Conservation (phyloP, 2,329 filamentous ascomycete genomes). For the Neofusicoccum parvum region DNA sequence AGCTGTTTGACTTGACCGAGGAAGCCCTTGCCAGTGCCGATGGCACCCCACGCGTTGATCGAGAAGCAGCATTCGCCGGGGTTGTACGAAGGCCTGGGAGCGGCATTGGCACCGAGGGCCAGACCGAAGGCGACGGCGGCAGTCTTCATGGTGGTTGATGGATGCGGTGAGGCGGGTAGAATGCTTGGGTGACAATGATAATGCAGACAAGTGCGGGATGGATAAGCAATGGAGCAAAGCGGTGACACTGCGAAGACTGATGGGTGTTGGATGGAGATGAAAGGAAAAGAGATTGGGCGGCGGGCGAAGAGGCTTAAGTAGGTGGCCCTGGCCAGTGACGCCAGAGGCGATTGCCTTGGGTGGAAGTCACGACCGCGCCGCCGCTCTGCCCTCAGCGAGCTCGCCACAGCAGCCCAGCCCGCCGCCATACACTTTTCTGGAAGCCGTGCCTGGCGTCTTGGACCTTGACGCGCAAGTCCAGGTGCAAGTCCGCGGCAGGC, state of each 20-base stretch:
- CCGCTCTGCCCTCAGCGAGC: neutral
- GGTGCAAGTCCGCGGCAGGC: neutral
- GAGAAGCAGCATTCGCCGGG: neutral
- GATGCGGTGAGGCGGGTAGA: neutral
- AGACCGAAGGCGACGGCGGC: neutral
- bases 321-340: neutral
- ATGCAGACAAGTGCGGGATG: constrained; percentile 7
- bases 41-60: neutral
- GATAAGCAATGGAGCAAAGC: constrained; percentile 15
- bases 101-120: neutral
- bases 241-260: neutral
- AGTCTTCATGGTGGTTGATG: constrained; percentile 8
- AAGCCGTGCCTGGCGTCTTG: neutral
- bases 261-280: constrained; percentile 8
- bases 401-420: neutral
- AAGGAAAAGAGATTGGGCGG: neutral
- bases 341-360: neutral
- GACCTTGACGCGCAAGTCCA: neutral
- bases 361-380: neutral
- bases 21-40: neutral
- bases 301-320: neutral
- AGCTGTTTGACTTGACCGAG: neutral
- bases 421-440: neutral
- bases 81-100: neutral
- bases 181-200: neutral